phyloP scores from a whole-genome alignment of 2,329 filamentous ascomycete genomes.

The Ilyonectria robusta region DNA sequence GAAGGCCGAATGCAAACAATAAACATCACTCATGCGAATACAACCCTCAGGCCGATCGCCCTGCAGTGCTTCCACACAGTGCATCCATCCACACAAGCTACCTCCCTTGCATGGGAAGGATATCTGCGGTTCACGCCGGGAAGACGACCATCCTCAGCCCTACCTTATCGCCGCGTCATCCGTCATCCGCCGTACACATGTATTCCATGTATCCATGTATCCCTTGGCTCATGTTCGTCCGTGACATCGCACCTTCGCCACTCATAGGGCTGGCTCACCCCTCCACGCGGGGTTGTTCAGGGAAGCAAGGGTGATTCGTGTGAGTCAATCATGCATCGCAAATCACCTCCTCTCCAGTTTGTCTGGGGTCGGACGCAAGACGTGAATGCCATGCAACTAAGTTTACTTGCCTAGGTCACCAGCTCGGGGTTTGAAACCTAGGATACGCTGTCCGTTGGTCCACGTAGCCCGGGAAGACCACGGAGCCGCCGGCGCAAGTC shows the following conservation, averaged over 20 bases:
- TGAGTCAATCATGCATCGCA: not conserved
- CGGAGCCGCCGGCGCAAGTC: conserved; percentile 8
- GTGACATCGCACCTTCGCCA: conserved; percentile 9
- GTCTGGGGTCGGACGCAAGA: not conserved
- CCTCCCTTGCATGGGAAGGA: not conserved
- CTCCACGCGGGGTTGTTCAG: conserved; percentile 11
- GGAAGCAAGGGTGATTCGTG: conserved; percentile 18
- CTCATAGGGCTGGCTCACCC: conserved; percentile 5
- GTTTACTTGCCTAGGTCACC: conserved; percentile 4
- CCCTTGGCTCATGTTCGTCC: conserved; percentile 2
- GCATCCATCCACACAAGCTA: not conserved
- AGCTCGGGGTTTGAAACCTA: conserved; percentile 1
- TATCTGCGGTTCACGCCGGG: conserved; percentile 3
- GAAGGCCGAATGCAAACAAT: not conserved
- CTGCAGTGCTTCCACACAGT: not conserved
- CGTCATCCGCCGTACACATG: conserved; percentile 3
- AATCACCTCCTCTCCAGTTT: not conserved
- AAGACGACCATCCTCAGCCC: conserved; percentile 1
- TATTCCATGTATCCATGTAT: not conserved
- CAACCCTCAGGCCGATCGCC: not conserved
- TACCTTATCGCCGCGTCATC: conserved; percentile 3
- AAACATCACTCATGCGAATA: not conserved
- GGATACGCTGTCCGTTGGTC: not conserved
- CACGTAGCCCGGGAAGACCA: conserved; percentile 8
- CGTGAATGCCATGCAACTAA: conserved; percentile 5